These are phyloP conservation scores for Naganishia vishniacii DNA, from an alignment of 768 basidiomycete species.

Conservation along the genomic window DNA sequence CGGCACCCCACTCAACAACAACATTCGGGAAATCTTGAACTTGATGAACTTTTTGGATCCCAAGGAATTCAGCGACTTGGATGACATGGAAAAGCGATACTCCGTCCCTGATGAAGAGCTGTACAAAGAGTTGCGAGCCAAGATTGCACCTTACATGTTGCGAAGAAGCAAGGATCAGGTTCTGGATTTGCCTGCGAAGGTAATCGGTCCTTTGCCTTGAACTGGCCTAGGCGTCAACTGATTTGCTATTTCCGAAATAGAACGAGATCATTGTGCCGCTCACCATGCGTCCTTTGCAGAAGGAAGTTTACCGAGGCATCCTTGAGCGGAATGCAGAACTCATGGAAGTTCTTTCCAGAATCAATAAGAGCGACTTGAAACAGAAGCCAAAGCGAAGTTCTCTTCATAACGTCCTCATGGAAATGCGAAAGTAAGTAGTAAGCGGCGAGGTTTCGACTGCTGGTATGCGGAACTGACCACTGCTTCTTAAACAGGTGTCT, in stretches of 20 bases:
- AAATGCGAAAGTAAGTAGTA: constrained; percentile 67
- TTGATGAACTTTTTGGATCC: constrained; percentile 81
- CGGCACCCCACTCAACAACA: constrained; percentile 95
- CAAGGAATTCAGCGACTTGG: constrained; percentile 66
- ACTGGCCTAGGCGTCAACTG: not conserved
- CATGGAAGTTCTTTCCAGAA: constrained; percentile 31
- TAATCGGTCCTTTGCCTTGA: constrained; percentile 45
- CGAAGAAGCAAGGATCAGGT: constrained; percentile 91
- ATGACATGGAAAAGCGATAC: constrained; percentile 66
- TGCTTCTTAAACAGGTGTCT: constrained; percentile 57
- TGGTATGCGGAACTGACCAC: constrained; percentile 19
- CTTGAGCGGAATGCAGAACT: constrained; percentile 56
- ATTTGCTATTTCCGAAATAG: constrained; percentile 18
- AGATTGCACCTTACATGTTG: constrained; percentile 78
- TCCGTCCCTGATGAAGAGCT: constrained; percentile 72
- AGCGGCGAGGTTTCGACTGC: constrained; percentile 18
- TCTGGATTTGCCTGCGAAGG: constrained; percentile 78
- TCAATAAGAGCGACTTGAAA: not conserved
- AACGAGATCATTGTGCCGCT: constrained; percentile 64
- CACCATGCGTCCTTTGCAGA: constrained; percentile 78
- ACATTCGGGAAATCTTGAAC: constrained; percentile 91
- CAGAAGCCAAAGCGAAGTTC: constrained; percentile 1
- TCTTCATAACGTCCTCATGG: constrained; percentile 72
- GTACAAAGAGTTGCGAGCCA: constrained; percentile 64
- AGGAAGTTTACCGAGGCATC: constrained; percentile 79